A percentile compares a stretch with the other conserved stretches of the same genome.
Evolutionary conservation across 257 asterid species (phyloP).

Genomic region (Apocynum venetum): DNA sequence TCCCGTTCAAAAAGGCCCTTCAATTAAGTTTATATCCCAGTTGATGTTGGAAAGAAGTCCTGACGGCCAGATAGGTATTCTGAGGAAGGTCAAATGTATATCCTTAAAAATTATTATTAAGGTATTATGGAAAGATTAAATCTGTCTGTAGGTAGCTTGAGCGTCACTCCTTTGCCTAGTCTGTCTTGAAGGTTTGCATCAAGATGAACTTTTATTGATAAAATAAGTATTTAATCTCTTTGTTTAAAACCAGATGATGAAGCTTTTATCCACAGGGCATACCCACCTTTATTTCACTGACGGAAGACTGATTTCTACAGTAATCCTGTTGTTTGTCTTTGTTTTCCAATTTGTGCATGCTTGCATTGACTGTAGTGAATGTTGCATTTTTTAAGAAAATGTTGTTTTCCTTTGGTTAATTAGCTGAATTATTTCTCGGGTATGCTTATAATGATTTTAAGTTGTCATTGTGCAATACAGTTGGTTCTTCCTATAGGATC

Average conservation of each 20-base stretch:
- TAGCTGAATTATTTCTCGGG: background rate
- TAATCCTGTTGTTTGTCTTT: conserved; percentile 6
- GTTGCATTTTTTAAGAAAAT: background rate
- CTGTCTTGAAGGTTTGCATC: background rate
- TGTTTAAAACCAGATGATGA: background rate
- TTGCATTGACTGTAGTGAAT: background rate
- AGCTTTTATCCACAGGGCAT: background rate
- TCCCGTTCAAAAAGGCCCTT: background rate
- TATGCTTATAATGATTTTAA: background rate
- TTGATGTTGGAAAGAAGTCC: background rate
- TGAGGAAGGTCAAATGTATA: background rate
- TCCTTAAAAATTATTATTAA: background rate
- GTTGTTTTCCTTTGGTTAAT: conserved; percentile 3
- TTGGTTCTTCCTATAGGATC: background rate
- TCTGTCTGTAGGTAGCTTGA: too few relatives aligned
- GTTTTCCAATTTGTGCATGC: background rate
- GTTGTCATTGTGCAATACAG: background rate
- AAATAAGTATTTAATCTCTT: background rate
- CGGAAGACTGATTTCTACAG: background rate
- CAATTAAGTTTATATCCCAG: background rate
- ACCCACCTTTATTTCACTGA: background rate
- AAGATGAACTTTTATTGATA: background rate
- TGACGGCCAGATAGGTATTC: background rate
- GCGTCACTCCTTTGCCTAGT: background rate
- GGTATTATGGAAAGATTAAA: background rate